phyloP scores from a whole-genome alignment of 169 alveolate genomes.

The Plasmodium falciparum region DNA sequence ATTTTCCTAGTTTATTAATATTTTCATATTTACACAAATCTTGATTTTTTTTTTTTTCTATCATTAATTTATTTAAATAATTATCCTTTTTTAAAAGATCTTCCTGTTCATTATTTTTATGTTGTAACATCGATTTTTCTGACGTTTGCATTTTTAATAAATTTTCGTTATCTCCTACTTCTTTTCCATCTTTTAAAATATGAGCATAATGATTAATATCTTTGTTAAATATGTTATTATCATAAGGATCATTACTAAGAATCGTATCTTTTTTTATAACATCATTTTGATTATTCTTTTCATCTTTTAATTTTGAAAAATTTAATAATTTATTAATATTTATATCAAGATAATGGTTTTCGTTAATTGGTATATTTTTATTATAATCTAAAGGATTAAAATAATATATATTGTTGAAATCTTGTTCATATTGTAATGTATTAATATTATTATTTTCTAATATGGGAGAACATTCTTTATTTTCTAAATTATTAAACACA shows the following conservation, averaged over 20 bases:
- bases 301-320: conserved; percentile 16
- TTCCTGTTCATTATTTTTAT: neutral
- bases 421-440: conserved; percentile 2
- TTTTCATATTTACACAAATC: conserved; percentile 42
- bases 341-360: conserved; percentile 4
- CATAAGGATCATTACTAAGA: neutral
- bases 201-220: too few species aligned
- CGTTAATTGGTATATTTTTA: conserved; percentile 11
- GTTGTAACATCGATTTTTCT: neutral
- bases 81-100: neutral
- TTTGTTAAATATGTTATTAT: neutral
- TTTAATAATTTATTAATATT: conserved; percentile 32
- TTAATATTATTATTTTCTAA: conserved; percentile 20
- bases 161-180: neutral
- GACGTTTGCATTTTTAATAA: neutral
- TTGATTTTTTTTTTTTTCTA: neutral
- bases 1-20: conserved; percentile 47
- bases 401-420: neutral
- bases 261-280: too few species aligned
- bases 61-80: neutral
- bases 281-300: neutral
- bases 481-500: neutral
- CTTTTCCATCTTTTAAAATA: neutral
- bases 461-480: neutral
- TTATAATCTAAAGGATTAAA: neutral